Percentiles rank a stretch among this genome's conserved stretches.
phyloP scores from a whole-genome alignment of 345 rosid genomes.

The Citrus trifoliata region DNA sequence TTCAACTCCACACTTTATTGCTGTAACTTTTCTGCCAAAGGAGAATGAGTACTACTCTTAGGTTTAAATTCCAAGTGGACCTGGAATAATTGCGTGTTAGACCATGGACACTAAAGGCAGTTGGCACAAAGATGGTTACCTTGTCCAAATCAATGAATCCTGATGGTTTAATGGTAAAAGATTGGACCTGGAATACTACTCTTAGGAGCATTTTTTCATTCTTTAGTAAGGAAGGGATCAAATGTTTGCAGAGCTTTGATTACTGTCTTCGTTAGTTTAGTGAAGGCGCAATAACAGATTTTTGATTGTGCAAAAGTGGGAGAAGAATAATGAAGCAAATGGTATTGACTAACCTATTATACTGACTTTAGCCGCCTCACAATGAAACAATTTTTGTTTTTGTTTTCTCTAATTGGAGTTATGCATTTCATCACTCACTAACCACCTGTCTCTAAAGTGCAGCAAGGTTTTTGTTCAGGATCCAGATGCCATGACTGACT shows the following conservation, averaged over 20 bases:
- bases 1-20: background rate
- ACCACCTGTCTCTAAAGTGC: background rate
- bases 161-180: background rate
- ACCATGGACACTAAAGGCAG: background rate
- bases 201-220: background rate
- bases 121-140: background rate
- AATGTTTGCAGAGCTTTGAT: background rate
- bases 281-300: background rate
- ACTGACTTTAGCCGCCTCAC: background rate
- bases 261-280: background rate
- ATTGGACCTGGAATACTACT: no score
- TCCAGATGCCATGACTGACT: background rate
- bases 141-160: background rate
- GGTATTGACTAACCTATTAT: background rate
- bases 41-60: background rate
- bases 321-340: background rate
- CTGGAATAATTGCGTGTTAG: background rate
- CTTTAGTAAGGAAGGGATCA: background rate
- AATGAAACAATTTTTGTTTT: background rate
- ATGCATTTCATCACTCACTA: background rate
- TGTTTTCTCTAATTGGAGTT: background rate
- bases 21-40: background rate
- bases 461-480: background rate
- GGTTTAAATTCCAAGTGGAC: background rate
- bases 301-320: background rate